Evolutionary conservation across 345 rosid genomes (phyloP).

Genomic region (Eutrema japonicum): DNA sequence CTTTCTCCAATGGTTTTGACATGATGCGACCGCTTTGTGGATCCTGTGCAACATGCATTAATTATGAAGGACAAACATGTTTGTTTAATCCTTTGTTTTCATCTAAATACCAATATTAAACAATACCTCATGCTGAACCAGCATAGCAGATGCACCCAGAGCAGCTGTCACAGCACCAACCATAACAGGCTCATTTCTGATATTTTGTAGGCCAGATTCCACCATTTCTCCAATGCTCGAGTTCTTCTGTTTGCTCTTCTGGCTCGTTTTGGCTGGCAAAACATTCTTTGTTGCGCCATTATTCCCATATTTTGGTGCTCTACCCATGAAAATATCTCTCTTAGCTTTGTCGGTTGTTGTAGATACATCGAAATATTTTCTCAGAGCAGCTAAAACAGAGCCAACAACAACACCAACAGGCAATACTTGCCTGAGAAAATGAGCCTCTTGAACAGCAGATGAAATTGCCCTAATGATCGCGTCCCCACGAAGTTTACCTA

Average conservation of each 20-base stretch:
- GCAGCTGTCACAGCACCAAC: conserved; percentile 92
- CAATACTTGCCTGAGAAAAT: conserved; percentile 66
- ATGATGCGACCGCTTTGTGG: conserved; percentile 37
- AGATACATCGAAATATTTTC: conserved; percentile 66
- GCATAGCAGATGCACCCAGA: conserved; percentile 86
- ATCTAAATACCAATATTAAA: conserved; percentile 20
- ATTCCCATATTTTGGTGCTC: conserved; percentile 17
- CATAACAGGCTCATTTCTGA: conserved; percentile 57
- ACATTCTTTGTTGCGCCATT: conserved; percentile 27
- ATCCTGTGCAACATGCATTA: conserved; percentile 44
- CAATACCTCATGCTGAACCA: conserved; percentile 68
- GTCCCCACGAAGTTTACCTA: conserved; percentile 65
- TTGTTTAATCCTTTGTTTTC: conserved; percentile 1
- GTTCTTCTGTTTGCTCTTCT: conserved; percentile 32
- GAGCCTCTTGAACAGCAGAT: conserved; percentile 66
- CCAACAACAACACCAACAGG: conserved; percentile 88
- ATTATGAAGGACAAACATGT: not conserved
- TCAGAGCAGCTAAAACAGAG: conserved; percentile 87
- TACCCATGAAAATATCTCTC: conserved; percentile 40
- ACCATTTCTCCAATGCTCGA: conserved; percentile 40
- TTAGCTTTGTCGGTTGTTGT: conserved; percentile 44
- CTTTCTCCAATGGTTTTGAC: conserved; percentile 50
- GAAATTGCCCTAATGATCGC: conserved; percentile 67
- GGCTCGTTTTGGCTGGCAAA: conserved; percentile 37
- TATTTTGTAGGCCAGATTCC: conserved; percentile 43